These are phyloP conservation scores for Tetragonia tetragonoides DNA, from an alignment of 148 eudicot species.

Conservation along the genomic window DNA sequence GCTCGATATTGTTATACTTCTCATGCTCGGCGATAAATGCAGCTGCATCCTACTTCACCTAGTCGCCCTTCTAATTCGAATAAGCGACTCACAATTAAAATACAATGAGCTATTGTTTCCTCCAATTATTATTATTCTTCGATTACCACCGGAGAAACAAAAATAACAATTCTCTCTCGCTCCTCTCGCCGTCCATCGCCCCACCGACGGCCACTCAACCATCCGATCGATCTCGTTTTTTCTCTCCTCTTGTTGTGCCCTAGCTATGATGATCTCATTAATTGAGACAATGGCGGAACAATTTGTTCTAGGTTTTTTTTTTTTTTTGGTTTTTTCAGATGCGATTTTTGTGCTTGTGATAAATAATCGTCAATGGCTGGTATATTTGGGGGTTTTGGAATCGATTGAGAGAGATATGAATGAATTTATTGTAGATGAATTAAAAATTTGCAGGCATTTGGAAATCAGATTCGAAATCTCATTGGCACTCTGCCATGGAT, in stretches of 20 bases:
- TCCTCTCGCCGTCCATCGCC: background rate
- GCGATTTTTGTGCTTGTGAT: too few relatives aligned
- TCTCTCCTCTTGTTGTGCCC: background rate
- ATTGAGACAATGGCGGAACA: background rate
- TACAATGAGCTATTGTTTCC: too few relatives aligned
- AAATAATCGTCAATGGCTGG: background rate
- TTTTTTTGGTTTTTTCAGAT: too few relatives aligned
- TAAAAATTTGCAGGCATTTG: background rate
- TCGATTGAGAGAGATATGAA: background rate
- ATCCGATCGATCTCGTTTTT: conserved; percentile 9
- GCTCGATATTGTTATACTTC: conserved; percentile 91
- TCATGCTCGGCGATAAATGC: conserved; percentile 97
- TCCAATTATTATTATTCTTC: too few relatives aligned
- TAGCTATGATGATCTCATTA: conserved; percentile 1
- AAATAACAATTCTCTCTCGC: background rate
- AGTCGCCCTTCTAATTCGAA: background rate
- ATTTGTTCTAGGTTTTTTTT: too few relatives aligned
- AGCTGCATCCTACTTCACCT: conserved; percentile 84
- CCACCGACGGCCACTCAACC: conserved; percentile 18
- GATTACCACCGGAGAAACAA: background rate
- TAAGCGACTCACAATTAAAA: background rate
- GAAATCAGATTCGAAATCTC: background rate
- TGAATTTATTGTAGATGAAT: background rate
- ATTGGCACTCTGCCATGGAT: background rate
- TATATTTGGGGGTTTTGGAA: background rate